Conservation (phyloP, 768 basidiomycete genomes). For the Daedalea quercina region DNA sequence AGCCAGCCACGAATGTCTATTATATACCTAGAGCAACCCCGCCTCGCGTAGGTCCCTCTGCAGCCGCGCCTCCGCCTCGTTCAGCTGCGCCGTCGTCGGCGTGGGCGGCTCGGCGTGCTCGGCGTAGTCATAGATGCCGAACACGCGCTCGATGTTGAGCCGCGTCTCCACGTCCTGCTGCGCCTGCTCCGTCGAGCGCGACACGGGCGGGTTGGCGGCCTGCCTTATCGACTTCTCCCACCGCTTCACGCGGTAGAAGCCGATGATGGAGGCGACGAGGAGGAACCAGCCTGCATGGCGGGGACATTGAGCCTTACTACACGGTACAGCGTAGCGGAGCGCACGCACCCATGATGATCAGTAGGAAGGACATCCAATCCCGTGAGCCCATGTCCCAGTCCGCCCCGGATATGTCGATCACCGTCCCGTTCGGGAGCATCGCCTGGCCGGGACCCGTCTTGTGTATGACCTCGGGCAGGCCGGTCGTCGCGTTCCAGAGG, state of each 20-base stretch:
- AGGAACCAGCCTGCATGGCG: constrained; percentile 90
- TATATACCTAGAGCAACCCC: constrained; percentile 15
- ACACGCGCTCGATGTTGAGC: constrained; percentile 43
- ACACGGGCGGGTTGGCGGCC: constrained; percentile 22
- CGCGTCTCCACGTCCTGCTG: constrained; percentile 47
- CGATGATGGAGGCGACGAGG: constrained; percentile 73
- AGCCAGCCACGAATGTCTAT: neutral
- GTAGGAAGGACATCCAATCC: constrained; percentile 87
- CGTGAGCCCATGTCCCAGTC: constrained; percentile 40
- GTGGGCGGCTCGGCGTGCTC: neutral
- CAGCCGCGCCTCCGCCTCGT: constrained; percentile 18
- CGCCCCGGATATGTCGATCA: neutral
- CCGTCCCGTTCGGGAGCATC: constrained; percentile 2
- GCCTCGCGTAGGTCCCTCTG: constrained; percentile 19
- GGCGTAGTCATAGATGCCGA: constrained; percentile 35
- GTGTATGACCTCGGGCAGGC: constrained; percentile 3
- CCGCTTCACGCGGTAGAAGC: constrained; percentile 79
- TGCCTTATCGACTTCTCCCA: constrained; percentile 72
- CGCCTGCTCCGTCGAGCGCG: constrained; percentile 38
- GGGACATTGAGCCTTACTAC: too few species aligned
- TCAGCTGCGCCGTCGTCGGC: constrained; percentile 3
- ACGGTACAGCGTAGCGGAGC: neutral
- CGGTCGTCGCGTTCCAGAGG: constrained; percentile 11
- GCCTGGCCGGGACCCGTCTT: neutral
- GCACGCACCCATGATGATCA: constrained; percentile 77